phyloP scores from a whole-genome alignment of 768 basidiomycete genomes.

The Paxillus ammoniavirescens region DNA sequence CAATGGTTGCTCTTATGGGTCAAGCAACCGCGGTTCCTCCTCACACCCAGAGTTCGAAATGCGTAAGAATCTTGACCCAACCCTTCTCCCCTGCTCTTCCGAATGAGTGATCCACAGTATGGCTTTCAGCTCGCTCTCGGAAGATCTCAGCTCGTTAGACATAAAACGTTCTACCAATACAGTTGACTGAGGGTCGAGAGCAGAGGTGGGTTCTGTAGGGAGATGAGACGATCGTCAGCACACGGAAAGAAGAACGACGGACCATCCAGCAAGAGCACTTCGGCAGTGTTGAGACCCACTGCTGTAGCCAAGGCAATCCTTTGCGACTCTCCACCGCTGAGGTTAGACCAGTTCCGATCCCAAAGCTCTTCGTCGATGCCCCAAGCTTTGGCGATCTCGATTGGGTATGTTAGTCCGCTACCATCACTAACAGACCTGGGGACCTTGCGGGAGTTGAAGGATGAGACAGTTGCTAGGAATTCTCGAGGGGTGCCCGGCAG shows the following conservation, averaged over 20 bases:
- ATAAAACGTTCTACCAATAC: constrained; percentile 65
- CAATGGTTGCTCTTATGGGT: constrained; percentile 13
- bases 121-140: constrained; percentile 58
- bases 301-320: constrained; percentile 78
- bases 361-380: constrained; percentile 67
- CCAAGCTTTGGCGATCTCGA: constrained; percentile 62
- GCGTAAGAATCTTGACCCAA: constrained; percentile 68
- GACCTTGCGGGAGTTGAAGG: constrained; percentile 46
- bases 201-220: constrained; percentile 80
- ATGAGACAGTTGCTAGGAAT: constrained; percentile 58
- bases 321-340: constrained; percentile 88
- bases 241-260: constrained; percentile 18
- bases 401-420: constrained; percentile 35
- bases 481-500: constrained; percentile 77
- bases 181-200: constrained; percentile 71
- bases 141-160: constrained; percentile 45
- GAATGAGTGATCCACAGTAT: constrained; percentile 90
- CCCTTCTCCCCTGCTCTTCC: constrained; percentile 70
- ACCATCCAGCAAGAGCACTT: constrained; percentile 82
- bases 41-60: constrained; percentile 42
- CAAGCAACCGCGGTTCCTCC: constrained; percentile 36
- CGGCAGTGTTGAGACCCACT: constrained; percentile 69
- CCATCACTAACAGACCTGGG: constrained; percentile 22
- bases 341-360: constrained; percentile 73
- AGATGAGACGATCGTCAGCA: not conserved